These are phyloP conservation scores for Populus deltoides DNA, from an alignment of 345 rosid genomes.

Conservation along the genomic window DNA sequence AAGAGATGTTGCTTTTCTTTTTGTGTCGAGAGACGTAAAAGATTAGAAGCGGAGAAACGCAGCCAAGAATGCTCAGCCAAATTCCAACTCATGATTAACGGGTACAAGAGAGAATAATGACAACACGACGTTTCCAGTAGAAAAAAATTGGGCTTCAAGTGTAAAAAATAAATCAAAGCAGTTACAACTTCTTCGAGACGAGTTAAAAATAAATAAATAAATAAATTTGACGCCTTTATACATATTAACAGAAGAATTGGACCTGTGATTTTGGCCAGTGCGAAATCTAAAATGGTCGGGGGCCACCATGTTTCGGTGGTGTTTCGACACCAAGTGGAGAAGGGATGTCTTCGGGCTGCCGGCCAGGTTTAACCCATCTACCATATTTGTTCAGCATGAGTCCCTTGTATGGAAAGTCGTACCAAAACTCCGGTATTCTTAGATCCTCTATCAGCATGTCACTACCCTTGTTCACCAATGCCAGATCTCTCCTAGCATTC, in stretches of 20 bases:
- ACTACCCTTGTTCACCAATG: constrained; percentile 52
- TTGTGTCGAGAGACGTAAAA: neutral
- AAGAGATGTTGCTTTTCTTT: too few relatives aligned
- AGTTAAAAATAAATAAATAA: neutral
- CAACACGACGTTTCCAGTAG: neutral
- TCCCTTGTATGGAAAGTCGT: constrained; percentile 32
- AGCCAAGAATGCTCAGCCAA: neutral
- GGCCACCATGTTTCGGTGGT: neutral
- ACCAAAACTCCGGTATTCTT: constrained; percentile 59
- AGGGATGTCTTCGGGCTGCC: constrained; percentile 67
- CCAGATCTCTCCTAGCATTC: constrained; percentile 58
- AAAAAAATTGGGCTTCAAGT: neutral
- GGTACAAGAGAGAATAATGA: neutral
- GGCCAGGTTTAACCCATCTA: constrained; percentile 69
- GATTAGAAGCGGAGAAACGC: neutral
- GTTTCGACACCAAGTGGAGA: constrained; percentile 34
- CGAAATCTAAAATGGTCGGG: neutral
- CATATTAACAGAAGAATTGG: neutral
- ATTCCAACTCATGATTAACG: neutral
- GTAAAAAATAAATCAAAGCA: neutral
- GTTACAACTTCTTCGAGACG: neutral
- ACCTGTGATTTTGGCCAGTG: neutral
- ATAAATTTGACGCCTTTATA: neutral
- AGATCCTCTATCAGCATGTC: constrained; percentile 54
- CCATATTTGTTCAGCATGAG: constrained; percentile 48